Evolutionary conservation across 495 filamentous ascomycete species (phyloP).

Genomic region (Bombardia bombarda): DNA sequence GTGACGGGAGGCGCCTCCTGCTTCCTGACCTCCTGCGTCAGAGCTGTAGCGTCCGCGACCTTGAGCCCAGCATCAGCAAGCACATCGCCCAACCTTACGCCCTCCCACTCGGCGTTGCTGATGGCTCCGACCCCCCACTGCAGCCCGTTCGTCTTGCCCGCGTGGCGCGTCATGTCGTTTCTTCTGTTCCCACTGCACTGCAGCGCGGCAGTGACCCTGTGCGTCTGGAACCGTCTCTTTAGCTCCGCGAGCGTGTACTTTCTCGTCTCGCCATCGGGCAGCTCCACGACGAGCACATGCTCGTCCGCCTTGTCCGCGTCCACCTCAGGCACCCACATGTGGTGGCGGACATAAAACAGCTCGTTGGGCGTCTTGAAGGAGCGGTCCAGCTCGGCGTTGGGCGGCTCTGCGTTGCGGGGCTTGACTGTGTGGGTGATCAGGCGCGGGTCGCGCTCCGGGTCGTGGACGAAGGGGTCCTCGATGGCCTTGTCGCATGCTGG

Average conservation of each 20-base stretch:
- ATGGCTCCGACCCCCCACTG: conserved; percentile 55
- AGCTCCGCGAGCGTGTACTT: conserved; percentile 47
- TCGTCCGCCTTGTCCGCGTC: conserved; percentile 25
- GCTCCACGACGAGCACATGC: conserved; percentile 45
- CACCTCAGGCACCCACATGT: conserved; percentile 53
- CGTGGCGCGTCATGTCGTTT: conserved; percentile 49
- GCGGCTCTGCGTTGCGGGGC: conserved; percentile 52
- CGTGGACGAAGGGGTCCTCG: conserved; percentile 47
- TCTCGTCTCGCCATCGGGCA: conserved; percentile 44
- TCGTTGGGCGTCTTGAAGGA: conserved; percentile 45
- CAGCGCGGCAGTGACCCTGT: conserved; percentile 49
- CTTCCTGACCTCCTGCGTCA: no score
- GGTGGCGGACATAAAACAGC: conserved; percentile 55
- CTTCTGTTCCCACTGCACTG: conserved; percentile 58
- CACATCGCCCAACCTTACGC: conserved; percentile 49
- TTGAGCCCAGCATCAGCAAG: conserved; percentile 44
- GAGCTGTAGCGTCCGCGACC: conserved; percentile 5
- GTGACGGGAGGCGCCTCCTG: no score
- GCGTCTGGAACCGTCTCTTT: conserved; percentile 39
- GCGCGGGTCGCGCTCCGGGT: conserved; percentile 42
- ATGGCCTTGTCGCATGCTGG: conserved; percentile 33
- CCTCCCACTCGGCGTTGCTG: conserved; percentile 54
- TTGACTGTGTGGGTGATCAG: conserved; percentile 39
- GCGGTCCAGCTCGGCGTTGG: conserved; percentile 32
- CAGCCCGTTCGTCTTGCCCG: conserved; percentile 46